phyloP scores from a whole-genome alignment of 768 basidiomycete species.

The Psilocybe sp. region DNA sequence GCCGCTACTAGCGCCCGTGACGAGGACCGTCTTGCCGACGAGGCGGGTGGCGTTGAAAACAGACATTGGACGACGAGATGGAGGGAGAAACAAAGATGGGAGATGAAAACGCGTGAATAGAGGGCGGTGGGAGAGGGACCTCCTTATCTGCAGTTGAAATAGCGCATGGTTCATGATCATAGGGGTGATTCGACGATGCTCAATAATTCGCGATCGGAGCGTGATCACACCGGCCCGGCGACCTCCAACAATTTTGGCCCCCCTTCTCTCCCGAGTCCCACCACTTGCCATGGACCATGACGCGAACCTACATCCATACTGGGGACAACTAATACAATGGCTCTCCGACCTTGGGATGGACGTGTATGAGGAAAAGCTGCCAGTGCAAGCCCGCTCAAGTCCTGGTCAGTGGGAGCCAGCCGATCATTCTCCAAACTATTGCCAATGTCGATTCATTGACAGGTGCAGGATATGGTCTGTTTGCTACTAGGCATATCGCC shows the following conservation, averaged over 20 bases:
- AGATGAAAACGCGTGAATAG: slow-evolving; percentile 12
- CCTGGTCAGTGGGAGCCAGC: slow-evolving; percentile 38
- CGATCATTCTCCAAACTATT: neutral
- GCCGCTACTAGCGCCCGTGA: slow-evolving; percentile 88
- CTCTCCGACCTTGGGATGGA: slow-evolving; percentile 46
- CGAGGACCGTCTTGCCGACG: slow-evolving; percentile 80
- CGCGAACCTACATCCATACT: slow-evolving; percentile 30
- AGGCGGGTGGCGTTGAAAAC: slow-evolving; percentile 80
- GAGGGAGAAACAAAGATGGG: slow-evolving; percentile 4
- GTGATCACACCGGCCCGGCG: slow-evolving; percentile 12
- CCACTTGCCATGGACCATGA: slow-evolving; percentile 2
- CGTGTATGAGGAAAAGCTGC: slow-evolving; percentile 31
- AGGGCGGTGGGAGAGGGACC: slow-evolving; percentile 7
- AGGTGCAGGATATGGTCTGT: slow-evolving; percentile 75
- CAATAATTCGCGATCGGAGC: slow-evolving; percentile 20
- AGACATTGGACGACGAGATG: slow-evolving; percentile 46
- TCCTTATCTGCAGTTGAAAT: slow-evolving; percentile 13
- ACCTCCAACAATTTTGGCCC: slow-evolving; percentile 4
- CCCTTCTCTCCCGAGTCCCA: slow-evolving; percentile 5
- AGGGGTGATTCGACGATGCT: slow-evolving; percentile 2
- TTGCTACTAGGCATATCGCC: slow-evolving; percentile 39
- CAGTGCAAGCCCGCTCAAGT: slow-evolving; percentile 49
- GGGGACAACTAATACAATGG: slow-evolving; percentile 54
- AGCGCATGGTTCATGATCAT: slow-evolving; percentile 1
- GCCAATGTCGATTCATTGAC: slow-evolving; percentile 4